These are phyloP conservation scores for Xylaria castorea DNA, from an alignment of 495 filamentous ascomycete genomes.

Conservation along the genomic window DNA sequence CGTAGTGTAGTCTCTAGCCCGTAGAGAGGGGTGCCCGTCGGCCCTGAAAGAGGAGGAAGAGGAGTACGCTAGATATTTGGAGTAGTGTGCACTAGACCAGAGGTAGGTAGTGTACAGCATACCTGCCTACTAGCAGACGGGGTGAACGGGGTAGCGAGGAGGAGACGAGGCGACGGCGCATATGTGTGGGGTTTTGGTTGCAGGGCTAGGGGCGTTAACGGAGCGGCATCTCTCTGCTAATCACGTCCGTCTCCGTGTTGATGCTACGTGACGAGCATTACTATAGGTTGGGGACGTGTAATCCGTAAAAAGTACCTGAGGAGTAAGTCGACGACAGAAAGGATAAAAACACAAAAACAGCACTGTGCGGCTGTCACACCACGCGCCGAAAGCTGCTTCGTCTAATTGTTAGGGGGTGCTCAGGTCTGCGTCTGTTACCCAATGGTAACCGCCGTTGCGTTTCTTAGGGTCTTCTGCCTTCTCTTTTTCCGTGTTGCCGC, in stretches of 20 bases:
- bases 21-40: constrained; percentile 12
- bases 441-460: constrained; percentile 4
- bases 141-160: constrained; percentile 2
- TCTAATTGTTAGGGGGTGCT: not conserved
- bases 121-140: not conserved
- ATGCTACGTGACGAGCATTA: constrained; percentile 14
- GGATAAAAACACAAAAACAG: not conserved
- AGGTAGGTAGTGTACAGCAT: not conserved
- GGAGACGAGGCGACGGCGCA: not conserved
- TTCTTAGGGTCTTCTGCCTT: not conserved
- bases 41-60: constrained; percentile 20
- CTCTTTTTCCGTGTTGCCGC: not conserved
- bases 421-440: constrained; percentile 5
- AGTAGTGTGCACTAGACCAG: not conserved
- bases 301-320: constrained; percentile 5
- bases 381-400: not conserved
- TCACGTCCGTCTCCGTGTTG: constrained; percentile 18
- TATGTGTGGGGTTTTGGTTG: constrained; percentile 14
- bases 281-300: constrained; percentile 20
- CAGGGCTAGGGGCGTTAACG: constrained; percentile 24
- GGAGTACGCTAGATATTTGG: constrained; percentile 7
- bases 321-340: not conserved
- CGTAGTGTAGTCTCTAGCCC: constrained; percentile 1
- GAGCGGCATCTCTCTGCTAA: constrained; percentile 24
- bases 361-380: constrained; percentile 24